Evolutionary conservation across 1,139 yeast genomes (phyloP), one percentile per base, ranked within the genome.

Genomic region (Magnusiomyces fungicola): DNA sequence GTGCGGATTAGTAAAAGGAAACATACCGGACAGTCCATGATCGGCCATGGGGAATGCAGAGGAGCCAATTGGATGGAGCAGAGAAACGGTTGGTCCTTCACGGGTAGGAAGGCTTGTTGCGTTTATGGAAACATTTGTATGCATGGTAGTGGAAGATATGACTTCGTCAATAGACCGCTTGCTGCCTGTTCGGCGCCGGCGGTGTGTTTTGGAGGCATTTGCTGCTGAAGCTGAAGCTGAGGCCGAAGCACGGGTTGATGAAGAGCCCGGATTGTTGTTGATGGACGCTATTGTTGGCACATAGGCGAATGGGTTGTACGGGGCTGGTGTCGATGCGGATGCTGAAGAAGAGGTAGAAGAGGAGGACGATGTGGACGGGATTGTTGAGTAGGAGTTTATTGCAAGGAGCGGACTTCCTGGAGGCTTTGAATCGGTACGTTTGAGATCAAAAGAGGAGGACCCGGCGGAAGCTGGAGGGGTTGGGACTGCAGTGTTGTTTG

Each of bases 1-100:
- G 14, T 32, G 36, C 36, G 14, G 36, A 19, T 32, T 16, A 9
- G 30, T 27, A 7, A 12, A 27, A 12, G 46, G 45, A 4, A 46
- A 45, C 16, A 43, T 34, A 16, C 43, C 24, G 33, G 39, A 7
- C 37, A 43, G 24, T 37, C 46, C 4, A 39, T 27, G 27, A 39
- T 29, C 21, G 32, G 23, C 10, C 29, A 23, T 21, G 45, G 37
- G 27, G 16, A 36, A 63, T 55, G 73, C 72, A 34, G 77, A 75
- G 57, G 73, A 24, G 32, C 6, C 9, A 10, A 12, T n/a, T 21
- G 42, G 27, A 6, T 27, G 12, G 6, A 23, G 12, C 23, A 24
- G 18, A 10, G 27, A 10, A 14, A 24, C 9, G n/a, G 16, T n/a
- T 38, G 42, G 30, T 5, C 30, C 42, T n/a, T n/a, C n/a, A n/a